phyloP scores from a whole-genome alignment of 176 grass and related monocot species.

The Aegilops longissima region DNA sequence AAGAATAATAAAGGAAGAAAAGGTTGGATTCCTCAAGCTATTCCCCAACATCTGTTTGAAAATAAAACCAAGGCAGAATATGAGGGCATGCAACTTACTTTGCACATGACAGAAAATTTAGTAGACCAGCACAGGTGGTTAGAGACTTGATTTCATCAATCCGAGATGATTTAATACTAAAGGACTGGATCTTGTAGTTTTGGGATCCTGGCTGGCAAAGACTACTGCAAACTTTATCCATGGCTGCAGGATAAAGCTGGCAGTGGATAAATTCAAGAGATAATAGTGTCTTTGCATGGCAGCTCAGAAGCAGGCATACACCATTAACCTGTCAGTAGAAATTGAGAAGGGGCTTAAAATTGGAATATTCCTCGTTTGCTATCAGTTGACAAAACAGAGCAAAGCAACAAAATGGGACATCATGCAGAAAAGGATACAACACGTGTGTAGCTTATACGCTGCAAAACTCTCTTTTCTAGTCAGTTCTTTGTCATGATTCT shows the following conservation, averaged over 20 bases:
- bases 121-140: slow-evolving; percentile 31
- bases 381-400: not conserved
- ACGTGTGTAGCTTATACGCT: slow-evolving; percentile 3
- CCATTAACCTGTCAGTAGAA: slow-evolving; percentile 45
- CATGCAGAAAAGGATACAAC: not conserved
- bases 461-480: not conserved
- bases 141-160: slow-evolving; percentile 37
- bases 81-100: slow-evolving; percentile 44
- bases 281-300: slow-evolving; percentile 46
- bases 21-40: not conserved
- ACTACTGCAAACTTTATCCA: slow-evolving; percentile 53
- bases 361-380: not conserved
- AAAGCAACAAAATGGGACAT: not conserved
- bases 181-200: slow-evolving; percentile 39
- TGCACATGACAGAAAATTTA: slow-evolving; percentile 46
- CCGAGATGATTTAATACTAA: slow-evolving; percentile 49
- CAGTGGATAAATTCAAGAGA: slow-evolving; percentile 62
- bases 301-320: slow-evolving; percentile 45
- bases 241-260: slow-evolving; percentile 44
- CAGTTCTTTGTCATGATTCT: not conserved
- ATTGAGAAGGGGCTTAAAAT: slow-evolving; percentile 14
- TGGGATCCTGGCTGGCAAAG: slow-evolving; percentile 23
- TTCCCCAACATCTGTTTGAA: not conserved
- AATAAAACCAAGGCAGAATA: slow-evolving; percentile 19
- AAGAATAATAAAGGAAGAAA: not conserved